Evolutionary conservation across 192 early-diverging fungal genomes (phyloP).

Genomic region (Linnemannia exigua): DNA sequence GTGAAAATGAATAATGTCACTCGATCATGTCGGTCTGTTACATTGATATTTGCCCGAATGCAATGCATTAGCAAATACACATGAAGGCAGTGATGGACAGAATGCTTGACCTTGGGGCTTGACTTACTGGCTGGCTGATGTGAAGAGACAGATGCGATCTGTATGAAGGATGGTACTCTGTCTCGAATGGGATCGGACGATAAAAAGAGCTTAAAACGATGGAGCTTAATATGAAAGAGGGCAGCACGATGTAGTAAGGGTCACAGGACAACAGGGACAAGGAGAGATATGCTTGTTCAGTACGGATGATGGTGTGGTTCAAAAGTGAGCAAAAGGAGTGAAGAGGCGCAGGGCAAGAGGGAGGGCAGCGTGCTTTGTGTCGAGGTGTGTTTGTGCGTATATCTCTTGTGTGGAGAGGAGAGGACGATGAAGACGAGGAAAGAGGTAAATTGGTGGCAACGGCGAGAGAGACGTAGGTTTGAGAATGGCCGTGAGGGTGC

Average conservation of each 20-base stretch:
- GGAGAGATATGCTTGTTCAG: not conserved
- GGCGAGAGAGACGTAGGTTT: not conserved
- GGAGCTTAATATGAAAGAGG: not conserved
- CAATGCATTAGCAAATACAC: not conserved
- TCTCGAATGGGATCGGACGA: no score
- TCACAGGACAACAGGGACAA: no score
- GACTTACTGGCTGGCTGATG: no score
- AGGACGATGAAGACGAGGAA: not conserved
- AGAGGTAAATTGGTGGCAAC: no score
- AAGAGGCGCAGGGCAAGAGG: conserved; percentile 4
- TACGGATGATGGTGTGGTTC: not conserved
- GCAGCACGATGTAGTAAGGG: not conserved
- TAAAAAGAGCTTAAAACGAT: not conserved
- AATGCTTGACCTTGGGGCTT: not conserved
- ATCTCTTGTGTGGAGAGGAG: not conserved
- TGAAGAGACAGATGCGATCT: not conserved
- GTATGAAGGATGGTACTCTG: not conserved
- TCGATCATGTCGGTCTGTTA: no score
- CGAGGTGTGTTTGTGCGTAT: not conserved
- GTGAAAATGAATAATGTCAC: no score
- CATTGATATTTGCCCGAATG: not conserved
- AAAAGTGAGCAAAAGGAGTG: not conserved
- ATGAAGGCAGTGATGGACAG: not conserved
- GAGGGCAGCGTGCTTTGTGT: not conserved
- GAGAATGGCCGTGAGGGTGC: no score